A percentile compares a stretch with the other conserved stretches of the same genome.
phyloP scores from a whole-genome alignment of 257 asterid species.

The Przewalskia tangutica region DNA sequence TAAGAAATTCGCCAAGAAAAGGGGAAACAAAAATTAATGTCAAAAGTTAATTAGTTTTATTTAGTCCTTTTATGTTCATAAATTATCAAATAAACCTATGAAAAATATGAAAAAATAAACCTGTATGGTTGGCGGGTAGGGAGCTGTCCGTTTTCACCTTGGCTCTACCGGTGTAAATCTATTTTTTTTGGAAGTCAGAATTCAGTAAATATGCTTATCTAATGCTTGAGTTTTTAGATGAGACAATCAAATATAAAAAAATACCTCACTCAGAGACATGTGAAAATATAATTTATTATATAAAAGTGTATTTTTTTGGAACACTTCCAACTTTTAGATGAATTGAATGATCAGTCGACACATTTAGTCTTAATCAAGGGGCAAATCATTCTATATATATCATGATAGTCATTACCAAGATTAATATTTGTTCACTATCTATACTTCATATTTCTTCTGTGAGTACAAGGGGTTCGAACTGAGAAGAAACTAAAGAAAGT shows the following conservation, averaged over 20 bases:
- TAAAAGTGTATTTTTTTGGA: no score
- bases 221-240: no score
- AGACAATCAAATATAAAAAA: background rate
- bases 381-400: background rate
- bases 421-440: no score
- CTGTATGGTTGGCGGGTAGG: background rate
- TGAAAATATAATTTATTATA: background rate
- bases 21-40: no score
- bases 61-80: background rate
- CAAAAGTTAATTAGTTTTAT: background rate
- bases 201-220: background rate
- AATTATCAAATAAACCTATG: background rate
- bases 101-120: background rate
- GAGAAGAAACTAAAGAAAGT: conserved; percentile 21
- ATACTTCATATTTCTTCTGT: no score
- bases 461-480: background rate
- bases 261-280: background rate
- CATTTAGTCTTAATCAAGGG: background rate
- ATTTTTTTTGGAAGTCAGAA: background rate
- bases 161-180: background rate
- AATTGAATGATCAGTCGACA: no score
- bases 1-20: no score
- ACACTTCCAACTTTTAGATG: no score
- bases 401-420: no score
- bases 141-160: background rate